Percentiles rank a stretch among this genome's conserved stretches.
Evolutionary conservation across 345 rosid genomes (phyloP).

Genomic region (Linum lewisii): DNA sequence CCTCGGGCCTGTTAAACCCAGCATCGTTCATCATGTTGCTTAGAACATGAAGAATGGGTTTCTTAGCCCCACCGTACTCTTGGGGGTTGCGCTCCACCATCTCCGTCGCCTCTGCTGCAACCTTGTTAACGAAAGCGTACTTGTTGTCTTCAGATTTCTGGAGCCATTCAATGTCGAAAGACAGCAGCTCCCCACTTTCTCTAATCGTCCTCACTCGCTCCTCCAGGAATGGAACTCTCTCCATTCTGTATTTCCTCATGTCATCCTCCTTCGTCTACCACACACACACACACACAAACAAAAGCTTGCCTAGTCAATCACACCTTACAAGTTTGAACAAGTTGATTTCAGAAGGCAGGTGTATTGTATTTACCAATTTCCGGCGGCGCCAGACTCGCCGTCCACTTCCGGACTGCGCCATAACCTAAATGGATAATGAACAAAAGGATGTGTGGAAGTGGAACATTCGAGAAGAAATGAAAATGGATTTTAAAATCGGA

Average conservation of each 20-base stretch:
- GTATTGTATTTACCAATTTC: slow-evolving; percentile 36
- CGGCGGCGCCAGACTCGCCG: slow-evolving; percentile 73
- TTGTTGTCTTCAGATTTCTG: slow-evolving; percentile 66
- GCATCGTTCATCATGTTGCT: slow-evolving; percentile 78
- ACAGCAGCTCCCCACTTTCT: slow-evolving; percentile 52
- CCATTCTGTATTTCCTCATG: slow-evolving; percentile 43
- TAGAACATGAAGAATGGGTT: slow-evolving; percentile 77
- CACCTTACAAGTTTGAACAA: too few species aligned
- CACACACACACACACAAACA: slow-evolving; percentile 1
- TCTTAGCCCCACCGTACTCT: slow-evolving; percentile 67
- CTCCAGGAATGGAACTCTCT: slow-evolving; percentile 75
- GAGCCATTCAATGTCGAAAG: slow-evolving; percentile 64
- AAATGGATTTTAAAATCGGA: too few species aligned
- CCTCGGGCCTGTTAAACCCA: slow-evolving; percentile 67
- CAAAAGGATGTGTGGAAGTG: neutral
- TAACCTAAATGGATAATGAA: neutral
- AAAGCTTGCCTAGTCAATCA: neutral
- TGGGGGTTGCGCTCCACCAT: slow-evolving; percentile 63
- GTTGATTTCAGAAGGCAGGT: neutral
- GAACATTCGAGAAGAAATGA: too few species aligned
- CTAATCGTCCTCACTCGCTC: slow-evolving; percentile 67
- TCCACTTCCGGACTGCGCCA: slow-evolving; percentile 6
- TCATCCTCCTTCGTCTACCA: slow-evolving; percentile 67
- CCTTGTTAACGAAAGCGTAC: slow-evolving; percentile 63
- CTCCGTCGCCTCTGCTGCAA: slow-evolving; percentile 81